Conservation (phyloP, 805 yeast genomes). For the Suhomyces faveliae region DNA sequence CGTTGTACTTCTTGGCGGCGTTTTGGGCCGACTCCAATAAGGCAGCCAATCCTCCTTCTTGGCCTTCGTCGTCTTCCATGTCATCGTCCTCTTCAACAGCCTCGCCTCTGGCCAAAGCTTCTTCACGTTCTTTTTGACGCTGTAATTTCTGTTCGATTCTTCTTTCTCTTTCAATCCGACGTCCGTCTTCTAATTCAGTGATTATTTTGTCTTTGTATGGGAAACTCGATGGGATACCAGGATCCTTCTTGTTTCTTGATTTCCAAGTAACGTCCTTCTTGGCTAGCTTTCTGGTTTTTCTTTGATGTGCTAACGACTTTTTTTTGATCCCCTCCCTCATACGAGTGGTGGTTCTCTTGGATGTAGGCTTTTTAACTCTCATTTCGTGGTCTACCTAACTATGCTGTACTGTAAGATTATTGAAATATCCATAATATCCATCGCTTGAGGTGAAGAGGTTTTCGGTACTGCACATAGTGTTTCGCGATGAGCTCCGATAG, state of each 20-base stretch:
- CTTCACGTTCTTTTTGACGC: constrained; percentile 48
- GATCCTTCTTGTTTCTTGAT: constrained; percentile 78
- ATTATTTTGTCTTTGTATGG: constrained; percentile 89
- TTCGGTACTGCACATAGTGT: not conserved
- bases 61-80: constrained; percentile 34
- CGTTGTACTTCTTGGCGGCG: constrained; percentile 76
- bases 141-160: constrained; percentile 49
- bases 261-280: constrained; percentile 95
- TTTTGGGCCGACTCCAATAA: constrained; percentile 84
- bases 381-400: constrained; percentile 16
- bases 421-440: not conserved
- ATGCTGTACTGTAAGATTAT: not conserved
- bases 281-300: constrained; percentile 77
- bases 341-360: constrained; percentile 88
- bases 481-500: not conserved
- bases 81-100: constrained; percentile 37
- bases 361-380: constrained; percentile 63
- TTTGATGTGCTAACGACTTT: constrained; percentile 88
- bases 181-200: constrained; percentile 63
- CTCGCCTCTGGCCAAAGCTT: constrained; percentile 39
- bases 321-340: constrained; percentile 95
- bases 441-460: constrained; percentile 3
- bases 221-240: constrained; percentile 92
- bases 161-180: constrained; percentile 55
- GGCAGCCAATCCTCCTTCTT: constrained; percentile 67